Evolutionary conservation across 305 asterid species (phyloP).

Genomic region (Fraxinus xanthoxyloides): DNA sequence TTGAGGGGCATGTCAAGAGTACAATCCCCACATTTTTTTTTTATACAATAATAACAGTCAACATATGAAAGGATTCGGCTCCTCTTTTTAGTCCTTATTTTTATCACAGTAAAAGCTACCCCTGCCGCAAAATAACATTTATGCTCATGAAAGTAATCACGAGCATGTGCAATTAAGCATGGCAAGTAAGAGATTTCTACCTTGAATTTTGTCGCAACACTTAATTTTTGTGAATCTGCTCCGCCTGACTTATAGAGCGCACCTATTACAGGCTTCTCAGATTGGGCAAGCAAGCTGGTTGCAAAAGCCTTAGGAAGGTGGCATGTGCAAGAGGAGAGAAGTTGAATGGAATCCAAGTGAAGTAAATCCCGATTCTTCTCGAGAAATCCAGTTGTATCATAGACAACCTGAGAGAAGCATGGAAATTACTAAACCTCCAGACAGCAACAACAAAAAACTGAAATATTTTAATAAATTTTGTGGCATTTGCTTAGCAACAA

Average conservation of each 20-base stretch:
- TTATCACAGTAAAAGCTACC: neutral
- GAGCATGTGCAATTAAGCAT: no score
- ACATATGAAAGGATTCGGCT: neutral
- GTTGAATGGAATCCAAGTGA: conserved; percentile 89
- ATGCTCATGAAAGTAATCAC: neutral
- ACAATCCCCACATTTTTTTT: neutral
- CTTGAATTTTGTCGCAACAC: conserved; percentile 95
- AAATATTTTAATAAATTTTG: neutral
- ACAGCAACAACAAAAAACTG: conserved; percentile 1
- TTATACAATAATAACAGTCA: neutral
- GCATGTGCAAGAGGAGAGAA: conserved; percentile 84
- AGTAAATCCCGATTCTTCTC: conserved; percentile 98
- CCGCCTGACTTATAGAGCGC: conserved; percentile 93
- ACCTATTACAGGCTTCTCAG: conserved; percentile 88
- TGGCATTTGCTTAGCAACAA: neutral
- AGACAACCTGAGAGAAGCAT: conserved; percentile 64
- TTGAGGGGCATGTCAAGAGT: neutral
- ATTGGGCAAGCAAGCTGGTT: conserved; percentile 74
- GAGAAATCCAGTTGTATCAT: conserved; percentile 87
- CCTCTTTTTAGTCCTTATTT: neutral
- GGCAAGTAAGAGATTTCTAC: conserved; percentile 29
- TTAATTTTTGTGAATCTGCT: conserved; percentile 94
- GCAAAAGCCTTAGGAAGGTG: conserved; percentile 95
- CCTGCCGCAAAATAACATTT: neutral
- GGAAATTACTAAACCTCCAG: conserved; percentile 1